Percentiles rank a stretch among this genome's conserved stretches.
These are phyloP conservation scores for Orychophragmus violaceus DNA, from an alignment of 345 rosid species.

Conservation along the genomic window DNA sequence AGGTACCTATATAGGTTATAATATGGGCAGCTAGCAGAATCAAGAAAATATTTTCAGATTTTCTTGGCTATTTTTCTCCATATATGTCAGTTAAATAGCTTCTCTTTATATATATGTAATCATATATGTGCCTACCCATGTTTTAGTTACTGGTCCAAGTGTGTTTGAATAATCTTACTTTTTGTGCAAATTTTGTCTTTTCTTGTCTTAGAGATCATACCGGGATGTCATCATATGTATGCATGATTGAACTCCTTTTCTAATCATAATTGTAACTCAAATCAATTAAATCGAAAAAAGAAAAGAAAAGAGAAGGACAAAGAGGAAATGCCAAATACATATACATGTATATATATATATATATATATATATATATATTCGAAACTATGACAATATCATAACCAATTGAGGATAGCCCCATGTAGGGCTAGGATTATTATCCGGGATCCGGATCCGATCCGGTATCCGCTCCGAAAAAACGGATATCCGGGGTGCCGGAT, in stretches of 20 bases:
- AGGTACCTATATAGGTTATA: constrained; percentile 24
- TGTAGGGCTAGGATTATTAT: too few relatives aligned
- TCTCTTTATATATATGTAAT: neutral
- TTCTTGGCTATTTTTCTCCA: constrained; percentile 20
- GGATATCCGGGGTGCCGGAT: too few relatives aligned
- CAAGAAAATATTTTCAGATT: constrained; percentile 32
- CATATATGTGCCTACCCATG: constrained; percentile 21
- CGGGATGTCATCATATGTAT: constrained; percentile 18
- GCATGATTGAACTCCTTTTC: constrained; percentile 25
- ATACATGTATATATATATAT: too few relatives aligned
- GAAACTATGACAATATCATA: neutral
- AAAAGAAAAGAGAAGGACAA: neutral
- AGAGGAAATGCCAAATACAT: neutral
- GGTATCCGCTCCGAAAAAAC: too few relatives aligned
- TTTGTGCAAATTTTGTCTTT: constrained; percentile 30
- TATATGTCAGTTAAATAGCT: constrained; percentile 12
- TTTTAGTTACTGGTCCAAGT: constrained; percentile 24
- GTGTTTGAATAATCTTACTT: constrained; percentile 29
- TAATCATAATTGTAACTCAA: constrained; percentile 19
- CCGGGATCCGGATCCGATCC: too few relatives aligned
- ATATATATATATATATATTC: too few relatives aligned
- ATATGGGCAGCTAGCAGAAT: constrained; percentile 26
- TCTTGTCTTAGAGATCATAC: constrained; percentile 22
- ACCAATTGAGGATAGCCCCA: neutral
- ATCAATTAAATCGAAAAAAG: neutral